phyloP scores from a whole-genome alignment of 805 yeast species.

The Tetrapisispora taiwanensis region DNA sequence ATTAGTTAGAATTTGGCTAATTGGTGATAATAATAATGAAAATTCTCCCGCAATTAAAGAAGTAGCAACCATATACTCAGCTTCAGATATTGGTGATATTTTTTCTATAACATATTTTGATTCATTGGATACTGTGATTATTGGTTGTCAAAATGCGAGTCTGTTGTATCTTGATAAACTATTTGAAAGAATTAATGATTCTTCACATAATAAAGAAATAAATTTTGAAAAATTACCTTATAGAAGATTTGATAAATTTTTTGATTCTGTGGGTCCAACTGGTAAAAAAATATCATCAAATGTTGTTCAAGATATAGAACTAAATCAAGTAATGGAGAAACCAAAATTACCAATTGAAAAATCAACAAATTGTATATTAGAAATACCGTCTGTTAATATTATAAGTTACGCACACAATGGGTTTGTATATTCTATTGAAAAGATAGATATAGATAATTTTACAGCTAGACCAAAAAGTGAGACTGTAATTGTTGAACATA shows the following conservation, averaged over 20 bases:
- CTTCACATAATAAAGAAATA: constrained; percentile 9
- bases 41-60: constrained; percentile 27
- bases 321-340: not conserved
- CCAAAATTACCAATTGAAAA: not conserved
- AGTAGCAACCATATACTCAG: constrained; percentile 68
- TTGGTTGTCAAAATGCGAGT: constrained; percentile 91
- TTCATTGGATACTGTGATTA: constrained; percentile 48
- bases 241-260: constrained; percentile 68
- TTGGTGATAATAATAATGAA: constrained; percentile 26
- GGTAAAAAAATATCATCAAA: constrained; percentile 28
- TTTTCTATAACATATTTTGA: constrained; percentile 71
- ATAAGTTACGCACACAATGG: constrained; percentile 86
- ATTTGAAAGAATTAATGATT: constrained; percentile 14
- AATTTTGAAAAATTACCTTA: constrained; percentile 42
- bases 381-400: constrained; percentile 57
- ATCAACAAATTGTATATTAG: constrained; percentile 35
- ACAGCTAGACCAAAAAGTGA: not conserved
- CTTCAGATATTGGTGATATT: constrained; percentile 87
- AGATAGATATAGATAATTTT: constrained; percentile 3
- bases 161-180: constrained; percentile 55
- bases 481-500: not conserved
- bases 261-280: constrained; percentile 84
- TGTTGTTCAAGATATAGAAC: too few species aligned
- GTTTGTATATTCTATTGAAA: constrained; percentile 60
- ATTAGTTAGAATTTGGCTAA: constrained; percentile 74